A percentile compares a stretch with the other conserved stretches of the same genome.
Conservation (phyloP, 2,329 filamentous ascomycete species). For the Stromatinia cepivora region DNA sequence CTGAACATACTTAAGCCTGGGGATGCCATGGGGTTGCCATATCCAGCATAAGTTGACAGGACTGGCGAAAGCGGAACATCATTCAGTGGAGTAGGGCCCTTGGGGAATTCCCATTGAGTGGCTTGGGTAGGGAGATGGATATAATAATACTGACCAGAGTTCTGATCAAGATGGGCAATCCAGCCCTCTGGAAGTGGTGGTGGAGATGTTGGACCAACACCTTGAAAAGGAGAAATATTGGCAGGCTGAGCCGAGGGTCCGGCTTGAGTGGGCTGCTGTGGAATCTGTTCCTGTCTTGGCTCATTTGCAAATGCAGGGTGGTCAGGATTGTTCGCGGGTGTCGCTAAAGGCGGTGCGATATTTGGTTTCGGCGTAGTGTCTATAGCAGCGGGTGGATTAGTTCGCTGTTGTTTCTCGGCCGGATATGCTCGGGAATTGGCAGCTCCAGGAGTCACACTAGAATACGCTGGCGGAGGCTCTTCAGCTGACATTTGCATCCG, state of each 20-base stretch:
- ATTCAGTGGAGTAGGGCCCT: constrained; percentile 86
- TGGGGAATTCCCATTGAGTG: constrained; percentile 98
- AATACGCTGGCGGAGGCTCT: constrained; percentile 94
- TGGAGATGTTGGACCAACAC: constrained; percentile 72
- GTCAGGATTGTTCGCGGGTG: constrained; percentile 54
- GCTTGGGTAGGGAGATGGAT: constrained; percentile 94
- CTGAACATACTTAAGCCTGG: constrained; percentile 57
- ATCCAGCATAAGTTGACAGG: constrained; percentile 46
- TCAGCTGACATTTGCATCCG: constrained; percentile 71
- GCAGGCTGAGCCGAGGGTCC: constrained; percentile 36
- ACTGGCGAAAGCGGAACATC: constrained; percentile 80
- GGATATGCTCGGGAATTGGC: constrained; percentile 61
- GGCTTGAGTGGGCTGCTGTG: constrained; percentile 34
- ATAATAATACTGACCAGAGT: constrained; percentile 97
- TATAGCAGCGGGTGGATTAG: constrained; percentile 35
- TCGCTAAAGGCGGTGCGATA: constrained; percentile 43
- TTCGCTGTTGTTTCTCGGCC: constrained; percentile 63
- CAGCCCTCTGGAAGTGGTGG: constrained; percentile 95
- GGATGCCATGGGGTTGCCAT: constrained; percentile 71
- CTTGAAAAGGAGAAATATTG: constrained; percentile 46
- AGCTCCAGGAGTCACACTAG: constrained; percentile 63
- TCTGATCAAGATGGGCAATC: constrained; percentile 95
- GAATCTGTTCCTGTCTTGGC: constrained; percentile 48
- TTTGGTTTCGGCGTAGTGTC: constrained; percentile 37
- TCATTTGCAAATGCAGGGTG: constrained; percentile 95